Base-by-base conservation (phyloP, 768 basidiomycete species). In the Pilatotrama ljubarskyi region DNA sequence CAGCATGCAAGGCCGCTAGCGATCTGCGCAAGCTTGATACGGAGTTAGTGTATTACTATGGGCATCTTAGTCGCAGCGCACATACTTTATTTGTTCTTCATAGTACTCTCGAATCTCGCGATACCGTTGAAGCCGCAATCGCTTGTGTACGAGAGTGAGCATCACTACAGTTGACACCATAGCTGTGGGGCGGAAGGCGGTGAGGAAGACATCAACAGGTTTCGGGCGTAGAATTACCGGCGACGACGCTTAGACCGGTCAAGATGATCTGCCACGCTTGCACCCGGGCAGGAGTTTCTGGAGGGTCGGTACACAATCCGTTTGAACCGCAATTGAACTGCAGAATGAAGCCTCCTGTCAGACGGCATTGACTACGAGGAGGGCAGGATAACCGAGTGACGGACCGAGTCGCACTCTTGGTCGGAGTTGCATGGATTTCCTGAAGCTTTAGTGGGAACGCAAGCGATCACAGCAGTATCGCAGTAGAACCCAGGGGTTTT, bases 401-500 rank as follows among this genome's bases (percentile, higher is more conserved):
- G 29, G 35, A 82, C 82, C 50, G 75, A 68, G 53, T 73, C 68
- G 64, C 82, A 88, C 75, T 87, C 82, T 46, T 79, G 77, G 67
- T 88, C 85, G 10, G 75, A 75, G 5, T 63, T 61, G 66, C 87
- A 88, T 0, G 69, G 52, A 5, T 62, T 66, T 0, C 80, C 81
- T 22, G 83, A 32, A 1, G 64, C 58, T 62, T 81, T 81, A 35
- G 75, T 76, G 50, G 70, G 71, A 47, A 81, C 67, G 63, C 87
- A 88, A 8, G 77, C 72, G 22, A 73, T 59, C 2, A 72, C 56
- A 1, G 67, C 64, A 6, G 77, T 74, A 59, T 84, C 82, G 69
- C 88, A 88, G 70, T 82, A 87, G 8, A 83, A 71, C 11, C 71
- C 74, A 2, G 82, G 77, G 5, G 77, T 78, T 14, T 74, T 76